These are phyloP conservation scores for Trichosporon sp. DNA, from an alignment of 1,284 basidiomycete species.

Conservation along the genomic window DNA sequence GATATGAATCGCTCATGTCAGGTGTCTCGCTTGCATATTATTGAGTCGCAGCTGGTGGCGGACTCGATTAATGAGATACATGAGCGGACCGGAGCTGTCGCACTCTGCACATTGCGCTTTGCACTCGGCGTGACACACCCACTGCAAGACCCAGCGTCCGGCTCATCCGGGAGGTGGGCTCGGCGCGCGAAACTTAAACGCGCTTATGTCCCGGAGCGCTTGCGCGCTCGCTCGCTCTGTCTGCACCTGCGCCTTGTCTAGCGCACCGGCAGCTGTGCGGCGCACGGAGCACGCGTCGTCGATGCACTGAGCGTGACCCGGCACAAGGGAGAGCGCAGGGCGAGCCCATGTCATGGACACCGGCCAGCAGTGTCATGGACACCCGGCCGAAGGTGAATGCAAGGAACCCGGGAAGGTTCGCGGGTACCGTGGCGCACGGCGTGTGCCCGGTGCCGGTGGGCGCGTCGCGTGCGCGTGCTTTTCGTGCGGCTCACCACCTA, in stretches of 20 bases:
- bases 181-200: background rate
- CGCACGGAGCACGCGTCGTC: too few relatives aligned
- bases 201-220: background rate
- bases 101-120: too few relatives aligned
- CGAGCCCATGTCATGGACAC: background rate
- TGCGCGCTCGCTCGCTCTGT: too few relatives aligned
- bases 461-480: background rate
- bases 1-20: too few relatives aligned
- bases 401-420: conserved; percentile 6
- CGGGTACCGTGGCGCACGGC: background rate
- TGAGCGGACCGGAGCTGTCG: background rate
- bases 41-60: too few relatives aligned
- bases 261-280: too few relatives aligned
- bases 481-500: too few relatives aligned
- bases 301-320: too few relatives aligned
- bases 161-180: background rate
- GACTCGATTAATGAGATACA: background rate
- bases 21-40: too few relatives aligned
- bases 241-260: too few relatives aligned
- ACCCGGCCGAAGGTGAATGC: background rate
- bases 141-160: too few relatives aligned
- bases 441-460: background rate
- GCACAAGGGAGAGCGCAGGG: background rate
- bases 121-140: background rate
- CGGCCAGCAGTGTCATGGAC: too few relatives aligned